Base-by-base conservation (phyloP, 768 basidiomycete species). In the Lentinula aciculospora region DNA sequence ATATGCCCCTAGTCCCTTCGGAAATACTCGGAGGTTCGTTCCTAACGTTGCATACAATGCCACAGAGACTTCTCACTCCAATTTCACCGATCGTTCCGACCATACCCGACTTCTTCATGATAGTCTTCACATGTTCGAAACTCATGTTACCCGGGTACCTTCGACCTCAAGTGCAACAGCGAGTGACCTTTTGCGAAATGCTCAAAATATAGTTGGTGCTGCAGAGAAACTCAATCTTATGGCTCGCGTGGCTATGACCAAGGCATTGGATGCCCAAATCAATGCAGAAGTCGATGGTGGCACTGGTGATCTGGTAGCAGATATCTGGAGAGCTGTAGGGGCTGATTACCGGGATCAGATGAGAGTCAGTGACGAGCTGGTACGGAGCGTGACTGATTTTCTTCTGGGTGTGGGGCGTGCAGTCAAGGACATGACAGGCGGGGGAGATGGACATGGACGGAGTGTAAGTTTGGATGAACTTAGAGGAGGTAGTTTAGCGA, bases 311-410 rank as follows among this genome's bases (percentile, higher is more conserved):
- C 15, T 17, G 12, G 62, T 81, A 25, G 77, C 74, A 10, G 82
- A 84, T 55, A 71, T 90, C 28, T 92, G 89, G 90, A 74, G 79
- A 55, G 72, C 76, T 47, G 79, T 92, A 4, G 86, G 87, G 0
- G 78, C 78, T 8, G 90, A 93, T 61, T 88, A 83, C 63, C 72
- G 89, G 36, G 91, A 93, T 53, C 79, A 82, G 53, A 61, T 89
- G 62, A 76, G 86, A 64, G 79, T 83, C 56, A 87, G 87, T 60
- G 92, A 93, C 66, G 91, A 93, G 67, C 74, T 92, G 46, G 85
- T 92, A 3, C 74, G 92, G 56, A 84, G 82, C 6, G 74, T 89
- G 67, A 93, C 91, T 7, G 85, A 83, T 40, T 82, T 93, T 58
- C 69, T 93, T 62, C 72, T 92, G n/a, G 86, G 87, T 31, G 76